A percentile compares a stretch with the other conserved stretches of the same genome.
Evolutionary conservation across 768 basidiomycete genomes (phyloP).

Genomic region (Kwoniella newhampshirensis): DNA sequence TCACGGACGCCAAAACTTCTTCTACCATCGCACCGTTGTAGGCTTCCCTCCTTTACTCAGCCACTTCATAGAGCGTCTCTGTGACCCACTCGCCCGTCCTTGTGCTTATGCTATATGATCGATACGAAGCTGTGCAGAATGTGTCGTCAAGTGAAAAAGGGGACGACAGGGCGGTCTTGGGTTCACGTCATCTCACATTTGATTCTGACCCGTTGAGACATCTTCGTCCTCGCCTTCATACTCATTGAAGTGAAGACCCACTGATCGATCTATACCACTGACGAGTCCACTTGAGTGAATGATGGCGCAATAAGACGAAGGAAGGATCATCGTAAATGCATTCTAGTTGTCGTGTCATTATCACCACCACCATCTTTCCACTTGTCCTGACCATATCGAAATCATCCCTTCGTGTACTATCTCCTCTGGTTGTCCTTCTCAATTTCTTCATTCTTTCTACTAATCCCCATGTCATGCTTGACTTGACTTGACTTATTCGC

Average conservation of each 20-base stretch:
- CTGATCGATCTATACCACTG: too few species aligned
- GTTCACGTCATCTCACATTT: too few species aligned
- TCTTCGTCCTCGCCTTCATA: background rate
- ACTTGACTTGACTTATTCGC: too few species aligned
- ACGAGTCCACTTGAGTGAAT: too few species aligned
- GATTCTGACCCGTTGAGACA: background rate
- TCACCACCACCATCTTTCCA: background rate
- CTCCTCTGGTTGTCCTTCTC: background rate
- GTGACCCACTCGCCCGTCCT: background rate
- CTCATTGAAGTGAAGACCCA: background rate
- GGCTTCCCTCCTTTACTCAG: background rate
- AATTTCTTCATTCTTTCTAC: too few species aligned
- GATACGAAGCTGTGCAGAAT: conserved; percentile 3
- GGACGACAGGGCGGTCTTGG: too few species aligned
- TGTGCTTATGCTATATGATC: conserved; percentile 6
- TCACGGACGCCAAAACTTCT: conserved; percentile 48
- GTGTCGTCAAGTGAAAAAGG: background rate
- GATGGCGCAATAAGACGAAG: too few species aligned
- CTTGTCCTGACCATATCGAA: background rate
- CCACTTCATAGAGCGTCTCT: background rate
- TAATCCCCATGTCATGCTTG: too few species aligned
- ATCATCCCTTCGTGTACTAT: background rate
- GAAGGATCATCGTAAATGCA: too few species aligned
- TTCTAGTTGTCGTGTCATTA: too few species aligned
- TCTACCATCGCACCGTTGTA: conserved; percentile 50